Evolutionary conservation across 2,329 filamentous ascomycete genomes (phyloP).

Genomic region (Phialocephala sp.): DNA sequence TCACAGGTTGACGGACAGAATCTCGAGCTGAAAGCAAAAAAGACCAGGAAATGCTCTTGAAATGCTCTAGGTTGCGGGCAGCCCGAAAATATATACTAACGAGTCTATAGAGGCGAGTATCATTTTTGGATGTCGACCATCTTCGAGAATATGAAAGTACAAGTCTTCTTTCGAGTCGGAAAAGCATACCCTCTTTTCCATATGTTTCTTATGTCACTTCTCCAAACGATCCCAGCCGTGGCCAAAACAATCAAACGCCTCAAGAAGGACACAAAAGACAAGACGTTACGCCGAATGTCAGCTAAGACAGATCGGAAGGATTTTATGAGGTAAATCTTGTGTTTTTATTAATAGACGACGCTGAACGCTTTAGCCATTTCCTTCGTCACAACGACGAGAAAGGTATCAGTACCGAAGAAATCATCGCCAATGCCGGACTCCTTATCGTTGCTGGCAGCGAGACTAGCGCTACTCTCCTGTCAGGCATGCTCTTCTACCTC

Average conservation of each 20-base stretch:
- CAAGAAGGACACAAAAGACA: conserved; percentile 9
- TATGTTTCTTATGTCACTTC: neutral
- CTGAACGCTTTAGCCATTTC: neutral
- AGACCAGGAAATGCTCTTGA: neutral
- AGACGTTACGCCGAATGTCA: conserved; percentile 1
- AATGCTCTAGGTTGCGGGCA: conserved; percentile 31
- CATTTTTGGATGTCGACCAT: conserved; percentile 30
- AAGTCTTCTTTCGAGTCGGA: neutral
- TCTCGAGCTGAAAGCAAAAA: neutral
- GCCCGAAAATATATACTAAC: neutral
- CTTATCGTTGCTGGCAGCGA: conserved; percentile 31
- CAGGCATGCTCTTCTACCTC: conserved; percentile 33
- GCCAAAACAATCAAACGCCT: neutral
- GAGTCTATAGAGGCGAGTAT: conserved; percentile 5
- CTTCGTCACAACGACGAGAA: neutral
- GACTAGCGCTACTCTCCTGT: conserved; percentile 30
- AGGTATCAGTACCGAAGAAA: conserved; percentile 6
- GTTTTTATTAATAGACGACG: neutral
- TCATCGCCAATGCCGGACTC: conserved; percentile 5
- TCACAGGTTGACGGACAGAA: conserved; percentile 32
- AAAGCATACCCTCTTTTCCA: neutral
- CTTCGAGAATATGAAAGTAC: conserved; percentile 31
- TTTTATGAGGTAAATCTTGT: conserved; percentile 6
- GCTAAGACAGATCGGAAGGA: conserved; percentile 12
- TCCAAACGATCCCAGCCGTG: neutral